Conservation (phyloP, 73 alveolate species). For the Tetrahymena elliotti region DNA sequence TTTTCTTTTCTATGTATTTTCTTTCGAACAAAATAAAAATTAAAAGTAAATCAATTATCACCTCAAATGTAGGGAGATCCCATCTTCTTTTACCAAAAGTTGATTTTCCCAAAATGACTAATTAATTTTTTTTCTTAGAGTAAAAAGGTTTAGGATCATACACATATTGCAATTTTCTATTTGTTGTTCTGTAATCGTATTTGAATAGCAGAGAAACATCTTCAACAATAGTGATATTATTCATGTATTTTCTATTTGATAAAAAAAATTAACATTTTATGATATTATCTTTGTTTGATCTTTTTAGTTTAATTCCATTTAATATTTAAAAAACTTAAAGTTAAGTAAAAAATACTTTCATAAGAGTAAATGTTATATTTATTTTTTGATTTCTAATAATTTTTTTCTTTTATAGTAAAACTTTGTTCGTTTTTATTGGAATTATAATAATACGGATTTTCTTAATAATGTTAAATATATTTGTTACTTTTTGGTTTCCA, state of each 20-base stretch:
- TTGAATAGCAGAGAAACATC: constrained; percentile 6
- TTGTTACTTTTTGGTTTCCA: not conserved
- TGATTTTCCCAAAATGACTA: constrained; percentile 12
- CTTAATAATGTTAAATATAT: not conserved
- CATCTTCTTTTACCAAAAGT: constrained; percentile 6
- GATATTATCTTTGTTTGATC: not conserved
- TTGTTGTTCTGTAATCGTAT: constrained; percentile 4
- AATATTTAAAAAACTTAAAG: no score
- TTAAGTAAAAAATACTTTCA: no score
- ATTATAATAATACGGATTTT: not conserved
- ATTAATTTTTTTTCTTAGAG: constrained; percentile 1
- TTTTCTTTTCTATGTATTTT: not conserved
- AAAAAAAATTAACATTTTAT: not conserved
- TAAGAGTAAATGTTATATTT: no score
- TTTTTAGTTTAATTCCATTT: no score
- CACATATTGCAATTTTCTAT: not conserved
- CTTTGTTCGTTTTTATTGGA: not conserved
- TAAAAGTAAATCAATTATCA: not conserved
- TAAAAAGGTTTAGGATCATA: constrained; percentile 5
- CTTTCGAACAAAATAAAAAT: not conserved
- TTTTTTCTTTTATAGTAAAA: not conserved
- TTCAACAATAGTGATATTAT: constrained; percentile 18
- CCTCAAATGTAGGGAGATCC: not conserved
- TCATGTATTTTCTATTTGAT: not conserved
- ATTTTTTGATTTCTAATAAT: no score